A percentile compares a stretch with the other conserved stretches of the same genome.
Conservation (phyloP, 2,329 filamentous ascomycete genomes). For the Aureobasidium subglaciale region DNA sequence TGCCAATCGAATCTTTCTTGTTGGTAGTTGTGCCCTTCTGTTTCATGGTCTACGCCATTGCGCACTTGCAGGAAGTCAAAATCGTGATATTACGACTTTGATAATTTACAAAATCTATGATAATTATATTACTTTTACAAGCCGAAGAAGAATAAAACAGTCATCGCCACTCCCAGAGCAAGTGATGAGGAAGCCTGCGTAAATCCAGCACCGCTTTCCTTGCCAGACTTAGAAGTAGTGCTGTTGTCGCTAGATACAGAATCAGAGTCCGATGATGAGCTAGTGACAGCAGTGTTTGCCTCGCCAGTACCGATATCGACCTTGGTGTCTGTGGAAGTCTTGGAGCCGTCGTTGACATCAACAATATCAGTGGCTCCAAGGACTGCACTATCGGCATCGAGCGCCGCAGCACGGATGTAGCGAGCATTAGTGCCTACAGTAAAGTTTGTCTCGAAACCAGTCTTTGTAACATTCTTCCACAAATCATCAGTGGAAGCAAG, state of each 20-base stretch:
- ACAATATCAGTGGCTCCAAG: slow-evolving; percentile 17
- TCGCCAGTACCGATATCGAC: slow-evolving; percentile 11
- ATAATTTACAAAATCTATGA: not conserved
- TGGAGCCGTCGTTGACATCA: slow-evolving; percentile 16
- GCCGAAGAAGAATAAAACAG: slow-evolving; percentile 2
- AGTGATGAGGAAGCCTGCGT: not conserved
- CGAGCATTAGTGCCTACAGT: slow-evolving; percentile 13
- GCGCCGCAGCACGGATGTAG: slow-evolving; percentile 20
- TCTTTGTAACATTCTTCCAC: slow-evolving; percentile 17
- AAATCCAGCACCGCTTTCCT: not conserved
- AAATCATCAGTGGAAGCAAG: slow-evolving; percentile 3
- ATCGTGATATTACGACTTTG: not conserved
- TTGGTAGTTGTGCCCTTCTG: too few species aligned
- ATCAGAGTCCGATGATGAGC: slow-evolving; percentile 3
- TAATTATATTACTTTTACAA: not conserved
- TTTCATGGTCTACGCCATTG: too few species aligned
- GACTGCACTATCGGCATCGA: slow-evolving; percentile 19
- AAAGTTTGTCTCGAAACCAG: slow-evolving; percentile 19
- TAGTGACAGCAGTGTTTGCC: slow-evolving; percentile 1
- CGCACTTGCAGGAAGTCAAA: too few species aligned
- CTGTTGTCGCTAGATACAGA: not conserved
- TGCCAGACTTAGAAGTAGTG: not conserved
- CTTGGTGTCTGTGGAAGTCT: not conserved
- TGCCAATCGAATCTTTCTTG: too few species aligned
- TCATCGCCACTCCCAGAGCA: slow-evolving; percentile 1